Base-by-base conservation (phyloP, 2,329 filamentous ascomycete genomes). In the Sphaerulina musiva region DNA sequence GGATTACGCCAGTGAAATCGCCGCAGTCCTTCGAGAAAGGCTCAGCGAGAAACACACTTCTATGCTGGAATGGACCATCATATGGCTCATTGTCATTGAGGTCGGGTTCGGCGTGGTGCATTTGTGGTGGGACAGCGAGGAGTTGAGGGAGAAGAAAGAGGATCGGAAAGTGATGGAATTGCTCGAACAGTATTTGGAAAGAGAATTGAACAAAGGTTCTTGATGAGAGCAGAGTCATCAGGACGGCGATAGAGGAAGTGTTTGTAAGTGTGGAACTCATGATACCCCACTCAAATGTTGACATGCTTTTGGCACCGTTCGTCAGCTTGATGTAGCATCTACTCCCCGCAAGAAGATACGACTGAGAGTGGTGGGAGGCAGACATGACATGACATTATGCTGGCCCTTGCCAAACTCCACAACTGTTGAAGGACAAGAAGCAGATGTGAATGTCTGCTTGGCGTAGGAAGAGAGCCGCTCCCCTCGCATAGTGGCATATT, bases 1-100 rank as follows among this genome's bases (percentile, higher is more conserved):
- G 82, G 92, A 95, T 67, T 97, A 98, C 69, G 93, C 92, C 1
- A 88, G 93, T 66, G 92, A 97, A 70, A 96, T 96, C 69, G 90
- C 93, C 6, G 88, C 79, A 49, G 91, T 97, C 69, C 54, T 56
- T 76, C 54, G 53, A 66, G 49, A 59, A 55, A 38, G 12, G 34
- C 12, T 48, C 62, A 69, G 55, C 51, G 91, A 97, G 76, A 89
- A 89, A 69, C 90, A 97, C 68, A 87, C 89, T 12, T 82, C 91
- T 31, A 79, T 89, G 52, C 77, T 98, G 9, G 93, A 97, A 73
- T 92, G 89, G 86, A 95, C 95, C 64, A 97, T 98, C 69, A 97
- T 98, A 64, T 77, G 88, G 2, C 79, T 98, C 51, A 98, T 98
- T 68, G 83, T 88, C 1, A 86, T 97, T 34, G 93, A 98, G 73